These are phyloP conservation scores for Penicillium sp. DNA, from an alignment of 2,329 filamentous ascomycete genomes.

Conservation along the genomic window DNA sequence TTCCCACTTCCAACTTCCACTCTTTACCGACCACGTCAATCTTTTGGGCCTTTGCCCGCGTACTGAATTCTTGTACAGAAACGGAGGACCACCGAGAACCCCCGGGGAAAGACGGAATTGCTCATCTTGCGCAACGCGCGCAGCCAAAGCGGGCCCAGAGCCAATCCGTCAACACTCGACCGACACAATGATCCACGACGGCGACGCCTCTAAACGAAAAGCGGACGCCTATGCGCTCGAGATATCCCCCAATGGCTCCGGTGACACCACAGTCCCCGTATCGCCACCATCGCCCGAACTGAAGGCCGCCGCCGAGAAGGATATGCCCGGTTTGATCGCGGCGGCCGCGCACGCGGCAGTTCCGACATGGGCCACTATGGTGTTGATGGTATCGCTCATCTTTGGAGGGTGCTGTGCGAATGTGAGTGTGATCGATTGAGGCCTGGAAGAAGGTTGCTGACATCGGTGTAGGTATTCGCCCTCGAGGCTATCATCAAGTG, in stretches of 20 bases:
- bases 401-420: constrained; percentile 96
- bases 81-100: not conserved
- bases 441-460: constrained; percentile 22
- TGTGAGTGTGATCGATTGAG: constrained; percentile 52
- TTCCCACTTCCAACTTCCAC: not conserved
- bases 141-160: not conserved
- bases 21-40: not conserved
- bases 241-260: not conserved
- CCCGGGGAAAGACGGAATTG: not conserved
- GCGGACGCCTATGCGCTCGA: constrained; percentile 2
- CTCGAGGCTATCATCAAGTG: constrained; percentile 93
- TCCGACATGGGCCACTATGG: constrained; percentile 62
- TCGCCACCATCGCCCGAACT: not conserved
- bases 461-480: constrained; percentile 71
- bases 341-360: constrained; percentile 40
- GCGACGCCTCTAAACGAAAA: constrained; percentile 8
- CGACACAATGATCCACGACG: constrained; percentile 18
- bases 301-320: not conserved
- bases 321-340: constrained; percentile 19
- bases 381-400: constrained; percentile 75
- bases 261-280: not conserved
- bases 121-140: not conserved
- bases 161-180: not conserved
- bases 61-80: not conserved
- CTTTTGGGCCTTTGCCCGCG: not conserved